Conservation (phyloP, 441 rosid species). For the Arabidopsis hybrid region DNA sequence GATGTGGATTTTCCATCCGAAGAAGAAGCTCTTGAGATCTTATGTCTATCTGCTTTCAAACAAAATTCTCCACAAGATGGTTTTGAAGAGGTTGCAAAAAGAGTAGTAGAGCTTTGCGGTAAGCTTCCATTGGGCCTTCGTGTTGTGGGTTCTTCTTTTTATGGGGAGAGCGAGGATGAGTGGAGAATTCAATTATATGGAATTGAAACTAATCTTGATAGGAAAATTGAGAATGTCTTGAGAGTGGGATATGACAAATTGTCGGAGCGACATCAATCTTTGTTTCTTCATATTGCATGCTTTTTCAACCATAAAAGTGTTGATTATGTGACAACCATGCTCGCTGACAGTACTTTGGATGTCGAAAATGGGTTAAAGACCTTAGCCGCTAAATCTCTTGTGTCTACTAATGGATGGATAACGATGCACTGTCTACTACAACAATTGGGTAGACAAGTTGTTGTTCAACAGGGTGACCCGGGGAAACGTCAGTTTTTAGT, state of each 20-base stretch:
- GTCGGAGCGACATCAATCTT: not conserved
- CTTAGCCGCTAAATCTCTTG: not conserved
- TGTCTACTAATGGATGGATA: not conserved
- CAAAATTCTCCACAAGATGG: not conserved
- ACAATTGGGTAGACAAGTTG: slow-evolving; percentile 7
- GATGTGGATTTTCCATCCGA: not conserved
- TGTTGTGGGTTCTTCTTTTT: slow-evolving; percentile 31
- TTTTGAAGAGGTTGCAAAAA: not conserved
- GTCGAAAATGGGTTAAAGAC: not conserved
- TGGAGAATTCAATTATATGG: slow-evolving; percentile 3
- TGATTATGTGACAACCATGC: not conserved
- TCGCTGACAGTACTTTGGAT: not conserved
- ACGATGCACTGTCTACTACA: slow-evolving; percentile 3
- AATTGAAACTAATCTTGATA: slow-evolving; percentile 6
- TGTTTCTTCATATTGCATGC: slow-evolving; percentile 35
- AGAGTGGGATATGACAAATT: slow-evolving; percentile 31
- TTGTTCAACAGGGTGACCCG: not conserved
- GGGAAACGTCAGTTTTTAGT: slow-evolving; percentile 17
- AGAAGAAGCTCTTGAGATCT: slow-evolving; percentile 32
- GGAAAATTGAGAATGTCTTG: not conserved
- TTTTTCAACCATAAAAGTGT: not conserved
- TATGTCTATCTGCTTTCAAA: slow-evolving; percentile 31
- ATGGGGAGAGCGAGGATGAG: not conserved
- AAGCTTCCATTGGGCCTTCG: slow-evolving; percentile 40
- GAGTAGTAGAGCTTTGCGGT: not conserved